Conservation (phyloP, 176 grass and related monocot genomes). For the Carex myosuroides region DNA sequence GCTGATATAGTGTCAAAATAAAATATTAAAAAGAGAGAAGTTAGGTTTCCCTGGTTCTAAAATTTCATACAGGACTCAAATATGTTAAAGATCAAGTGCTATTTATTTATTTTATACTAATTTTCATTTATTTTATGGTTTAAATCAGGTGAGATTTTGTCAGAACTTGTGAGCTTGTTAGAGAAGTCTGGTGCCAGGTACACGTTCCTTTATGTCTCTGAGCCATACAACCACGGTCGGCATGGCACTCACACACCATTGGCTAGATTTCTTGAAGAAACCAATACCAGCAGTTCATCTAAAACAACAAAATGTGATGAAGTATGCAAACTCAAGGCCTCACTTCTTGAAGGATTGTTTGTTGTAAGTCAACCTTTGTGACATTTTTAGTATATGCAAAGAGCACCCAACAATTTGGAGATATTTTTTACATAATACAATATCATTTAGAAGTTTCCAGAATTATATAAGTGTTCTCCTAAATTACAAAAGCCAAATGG, state of each 20-base stretch:
- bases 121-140: background rate
- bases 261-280: slow-evolving; percentile 67
- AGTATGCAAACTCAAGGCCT: slow-evolving; percentile 67
- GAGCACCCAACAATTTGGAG: background rate
- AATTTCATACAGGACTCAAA: background rate
- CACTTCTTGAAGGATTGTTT: slow-evolving; percentile 84
- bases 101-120: background rate
- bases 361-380: slow-evolving; percentile 54
- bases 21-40: background rate
- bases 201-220: slow-evolving; percentile 74
- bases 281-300: slow-evolving; percentile 33
- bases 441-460: background rate
- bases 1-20: background rate
- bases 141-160: slow-evolving; percentile 65
- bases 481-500: background rate
- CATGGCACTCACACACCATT: slow-evolving; percentile 28
- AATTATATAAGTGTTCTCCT: background rate
- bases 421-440: background rate
- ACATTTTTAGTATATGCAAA: background rate
- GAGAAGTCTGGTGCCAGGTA: slow-evolving; percentile 50
- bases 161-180: slow-evolving; percentile 41
- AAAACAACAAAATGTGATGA: slow-evolving; percentile 53
- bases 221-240: slow-evolving; percentile 41
- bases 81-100: background rate
- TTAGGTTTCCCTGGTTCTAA: background rate